These are phyloP conservation scores for Yarrowia sp. DNA, from an alignment of 805 yeast genomes.

Conservation along the genomic window DNA sequence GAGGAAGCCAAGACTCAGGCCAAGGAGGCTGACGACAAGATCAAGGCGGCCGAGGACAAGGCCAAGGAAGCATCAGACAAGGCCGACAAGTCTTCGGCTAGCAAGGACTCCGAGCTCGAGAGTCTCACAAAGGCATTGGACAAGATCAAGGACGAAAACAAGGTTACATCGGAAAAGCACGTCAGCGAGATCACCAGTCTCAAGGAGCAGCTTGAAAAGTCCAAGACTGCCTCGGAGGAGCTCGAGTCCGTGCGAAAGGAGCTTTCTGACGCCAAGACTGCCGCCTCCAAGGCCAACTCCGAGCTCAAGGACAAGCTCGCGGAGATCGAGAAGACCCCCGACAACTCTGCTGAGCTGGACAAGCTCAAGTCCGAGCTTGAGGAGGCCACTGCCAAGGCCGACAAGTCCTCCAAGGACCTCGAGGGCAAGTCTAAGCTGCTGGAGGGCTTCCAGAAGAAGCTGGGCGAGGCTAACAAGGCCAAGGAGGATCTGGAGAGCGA, in stretches of 20 bases:
- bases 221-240: neutral
- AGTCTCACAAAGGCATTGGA: neutral
- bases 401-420: constrained; percentile 1
- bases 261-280: constrained; percentile 15
- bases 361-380: neutral
- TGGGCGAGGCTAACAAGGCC: constrained; percentile 19
- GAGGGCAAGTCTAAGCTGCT: constrained; percentile 9
- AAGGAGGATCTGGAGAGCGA: constrained; percentile 26
- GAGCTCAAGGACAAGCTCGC: constrained; percentile 22
- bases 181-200: neutral
- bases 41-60: neutral
- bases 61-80: neutral
- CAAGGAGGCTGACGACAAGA: neutral
- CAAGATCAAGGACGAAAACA: neutral
- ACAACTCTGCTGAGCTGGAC: neutral
- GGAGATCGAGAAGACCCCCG: neutral
- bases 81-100: neutral
- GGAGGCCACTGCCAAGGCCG: neutral
- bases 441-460: constrained; percentile 18
- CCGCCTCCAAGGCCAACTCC: neutral
- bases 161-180: constrained; percentile 4
- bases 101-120: neutral
- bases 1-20: neutral
- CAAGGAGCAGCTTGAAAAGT: constrained; percentile 16
- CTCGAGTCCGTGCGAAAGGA: neutral